Base-by-base conservation (phyloP, 805 yeast species). In the Kregervanrija delftensis region DNA sequence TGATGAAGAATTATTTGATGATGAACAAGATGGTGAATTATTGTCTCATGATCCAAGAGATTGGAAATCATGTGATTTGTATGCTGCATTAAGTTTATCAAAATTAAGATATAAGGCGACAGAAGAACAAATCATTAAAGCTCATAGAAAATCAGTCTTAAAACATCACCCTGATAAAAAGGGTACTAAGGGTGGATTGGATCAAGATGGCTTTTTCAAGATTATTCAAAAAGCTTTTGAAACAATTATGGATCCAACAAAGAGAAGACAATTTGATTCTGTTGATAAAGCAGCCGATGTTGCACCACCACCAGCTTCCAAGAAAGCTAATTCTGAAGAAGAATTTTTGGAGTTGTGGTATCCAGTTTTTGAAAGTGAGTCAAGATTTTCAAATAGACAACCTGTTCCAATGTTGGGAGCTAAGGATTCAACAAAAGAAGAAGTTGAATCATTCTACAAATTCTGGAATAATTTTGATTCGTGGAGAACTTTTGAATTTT, bases 121-220 rank as follows among this genome's bases (percentile, higher is more conserved):
- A 45, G 90, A 83, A 58, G 95, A 83, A 58, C 97, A 90, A 69
- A 81, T 93, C 62, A 84, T 95, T 71, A 83, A 89, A 66, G 97
- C 98, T 46, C 97, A 91, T 77, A 84, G 99, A 76, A 84, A 83
- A 66, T 95, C 88, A 71, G 98, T 93, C 30, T 77, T 93, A 69
- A 87, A 83, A 73, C 96, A 91, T 68, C 99, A 93, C 67, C 99
- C 99, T 54, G 99, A 93, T 71, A 93, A 93, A 77, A 90, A 87
- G 74, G 89, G 96, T 59, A 96, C 91, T 43, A 67, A 73, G 54
- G 96, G 95, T 52, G 84, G 86, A 38, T 74, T 86, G 61, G 95
- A 87, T 54, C 89, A 86, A 69, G 99, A 93, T 66, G 96, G 93
- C 11, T 91, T 93, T 71, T 93, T 93, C 81, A 93, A 93, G 76